Evolutionary conservation across 805 yeast genomes (phyloP), one percentile per base, ranked within the genome.

Genomic region (Metschnikowia reukaufii): DNA sequence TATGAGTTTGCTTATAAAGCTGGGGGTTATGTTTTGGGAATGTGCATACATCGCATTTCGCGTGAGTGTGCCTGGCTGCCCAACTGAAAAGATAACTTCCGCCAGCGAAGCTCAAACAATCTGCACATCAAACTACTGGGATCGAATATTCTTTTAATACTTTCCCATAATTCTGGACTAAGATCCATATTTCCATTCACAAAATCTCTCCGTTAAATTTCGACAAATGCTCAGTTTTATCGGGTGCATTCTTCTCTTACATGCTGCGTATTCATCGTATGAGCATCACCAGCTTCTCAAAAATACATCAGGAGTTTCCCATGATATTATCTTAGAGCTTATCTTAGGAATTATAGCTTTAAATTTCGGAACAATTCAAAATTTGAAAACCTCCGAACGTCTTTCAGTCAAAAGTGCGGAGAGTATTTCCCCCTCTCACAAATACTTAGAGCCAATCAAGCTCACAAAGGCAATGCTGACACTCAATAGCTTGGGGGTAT

Each of bases 201-300:
- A n/a, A n/a, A n/a, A n/a, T n/a, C n/a, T n/a, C n/a, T n/a, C n/a
- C n/a, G n/a, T n/a, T n/a, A n/a, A n/a, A n/a, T n/a, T n/a, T n/a
- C n/a, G n/a, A n/a, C n/a, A 25, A 27, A 39, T 39, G 48, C 44
- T 45, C 8, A 39, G 12, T 21, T 29, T 35, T 0, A 17, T 45
- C 18, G 45, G 51, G 8, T 44, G 36, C 33, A 19, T 39, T n/a
- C 39, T 50, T 29, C 64, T 79, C 31, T 41, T 69, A 1, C 83
- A 81, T 57, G 73, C 82, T 1, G 81, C 76, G 1, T 79, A 77
- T 52, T 79, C 84, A 6, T 72, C 83, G 2, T 76, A 73, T 51
- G 83, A 79, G 55, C 72, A 70, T 61, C 74, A 74, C 55, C 75
- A 73, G 55, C 61, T 72, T 30, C 45, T 60, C 19, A 61, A 71